Evolutionary conservation across 768 basidiomycete species (phyloP).

Genomic region (Tulasnella sp.): DNA sequence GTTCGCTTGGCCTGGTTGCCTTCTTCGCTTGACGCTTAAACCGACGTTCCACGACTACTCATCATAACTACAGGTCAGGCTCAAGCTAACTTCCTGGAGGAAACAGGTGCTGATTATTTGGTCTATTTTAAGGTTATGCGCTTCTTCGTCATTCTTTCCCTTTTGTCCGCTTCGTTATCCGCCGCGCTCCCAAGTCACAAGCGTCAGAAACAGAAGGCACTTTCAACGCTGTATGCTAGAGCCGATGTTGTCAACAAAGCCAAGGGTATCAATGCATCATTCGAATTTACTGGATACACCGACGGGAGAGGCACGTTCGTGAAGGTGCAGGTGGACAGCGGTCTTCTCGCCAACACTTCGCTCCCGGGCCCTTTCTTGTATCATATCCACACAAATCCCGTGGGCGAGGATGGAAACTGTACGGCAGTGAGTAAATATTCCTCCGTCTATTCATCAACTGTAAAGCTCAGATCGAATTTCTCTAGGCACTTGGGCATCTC

Average conservation of each 20-base stretch:
- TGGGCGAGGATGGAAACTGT: background rate
- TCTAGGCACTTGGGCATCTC: constrained; percentile 14
- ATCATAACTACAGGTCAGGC: too few species aligned
- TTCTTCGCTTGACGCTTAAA: too few species aligned
- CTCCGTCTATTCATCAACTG: background rate
- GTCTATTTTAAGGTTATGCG: too few species aligned
- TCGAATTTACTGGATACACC: constrained; percentile 7
- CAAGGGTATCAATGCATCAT: background rate
- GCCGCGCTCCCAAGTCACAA: background rate
- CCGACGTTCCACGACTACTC: too few species aligned
- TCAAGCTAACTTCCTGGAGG: too few species aligned
- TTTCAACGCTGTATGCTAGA: background rate
- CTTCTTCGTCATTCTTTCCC: too few species aligned
- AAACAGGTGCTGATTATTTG: too few species aligned
- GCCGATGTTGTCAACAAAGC: background rate
- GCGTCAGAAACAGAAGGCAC: background rate
- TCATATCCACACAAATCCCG: constrained; percentile 12
- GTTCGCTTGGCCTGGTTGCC: too few species aligned
- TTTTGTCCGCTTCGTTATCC: too few species aligned
- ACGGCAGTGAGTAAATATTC: background rate
- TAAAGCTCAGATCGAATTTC: too few species aligned
- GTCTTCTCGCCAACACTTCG: background rate
- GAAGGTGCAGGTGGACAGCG: background rate
- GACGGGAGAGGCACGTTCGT: constrained; percentile 1
- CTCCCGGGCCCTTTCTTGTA: constrained; percentile 1